phyloP scores from a whole-genome alignment of 805 yeast species.

The Candida xyloterini region DNA sequence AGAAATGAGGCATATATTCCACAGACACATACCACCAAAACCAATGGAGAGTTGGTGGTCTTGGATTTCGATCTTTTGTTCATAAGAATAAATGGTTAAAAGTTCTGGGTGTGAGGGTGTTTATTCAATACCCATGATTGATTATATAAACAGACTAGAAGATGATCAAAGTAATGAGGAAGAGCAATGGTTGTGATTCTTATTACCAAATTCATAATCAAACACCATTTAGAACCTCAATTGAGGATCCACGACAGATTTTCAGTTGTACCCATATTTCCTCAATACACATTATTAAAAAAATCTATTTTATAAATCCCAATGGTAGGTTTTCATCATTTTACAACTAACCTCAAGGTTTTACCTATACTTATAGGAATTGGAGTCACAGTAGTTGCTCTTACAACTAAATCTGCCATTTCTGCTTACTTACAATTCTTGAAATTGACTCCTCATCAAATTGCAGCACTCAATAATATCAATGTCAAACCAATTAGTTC shows the following conservation, averaged over 20 bases:
- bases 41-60: not conserved
- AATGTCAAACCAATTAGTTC: conserved; percentile 10
- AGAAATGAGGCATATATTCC: conserved; percentile 88
- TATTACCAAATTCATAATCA: no score
- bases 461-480: conserved; percentile 41
- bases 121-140: no score
- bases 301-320: not conserved
- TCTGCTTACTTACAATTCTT: conserved; percentile 32
- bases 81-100: no score
- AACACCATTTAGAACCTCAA: not conserved
- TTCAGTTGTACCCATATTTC: not conserved
- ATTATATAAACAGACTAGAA: no score
- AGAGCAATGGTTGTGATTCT: no score
- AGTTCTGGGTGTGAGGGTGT: no score
- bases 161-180: no score
- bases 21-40: conserved; percentile 33
- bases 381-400: conserved; percentile 51
- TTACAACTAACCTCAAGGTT: conserved; percentile 30
- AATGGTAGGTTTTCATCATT: conserved; percentile 4
- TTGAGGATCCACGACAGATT: not conserved
- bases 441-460: conserved; percentile 34
- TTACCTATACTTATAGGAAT: conserved; percentile 52
- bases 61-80: no score
- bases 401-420: conserved; percentile 42
- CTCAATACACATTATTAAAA: no score